Percentiles rank a stretch among this genome's conserved stretches.
phyloP scores from a whole-genome alignment of 768 basidiomycete genomes.

The Daedaleopsis nitida region DNA sequence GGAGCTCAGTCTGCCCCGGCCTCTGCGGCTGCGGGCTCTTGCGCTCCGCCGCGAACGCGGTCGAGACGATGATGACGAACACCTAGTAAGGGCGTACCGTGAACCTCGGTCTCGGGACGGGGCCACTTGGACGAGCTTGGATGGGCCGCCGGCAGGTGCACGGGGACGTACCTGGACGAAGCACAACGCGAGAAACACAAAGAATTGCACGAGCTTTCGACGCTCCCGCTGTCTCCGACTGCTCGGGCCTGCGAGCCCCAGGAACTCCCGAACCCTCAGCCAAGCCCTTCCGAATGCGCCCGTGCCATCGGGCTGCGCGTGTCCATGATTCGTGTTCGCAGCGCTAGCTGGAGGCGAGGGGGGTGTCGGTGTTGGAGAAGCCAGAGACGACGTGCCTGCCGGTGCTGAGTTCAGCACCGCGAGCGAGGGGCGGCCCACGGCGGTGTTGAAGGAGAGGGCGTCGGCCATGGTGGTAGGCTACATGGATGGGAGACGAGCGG shows the following conservation, averaged over 20 bases:
- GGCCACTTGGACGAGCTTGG: background rate
- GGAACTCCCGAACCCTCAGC: background rate
- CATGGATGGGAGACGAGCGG: background rate
- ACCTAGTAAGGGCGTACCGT: constrained; percentile 1
- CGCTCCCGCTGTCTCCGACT: background rate
- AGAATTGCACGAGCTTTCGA: background rate
- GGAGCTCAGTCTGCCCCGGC: constrained; percentile 6
- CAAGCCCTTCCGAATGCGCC: background rate
- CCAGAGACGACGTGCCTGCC: background rate
- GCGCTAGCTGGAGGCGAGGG: background rate
- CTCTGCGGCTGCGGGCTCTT: constrained; percentile 5
- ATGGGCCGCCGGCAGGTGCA: background rate
- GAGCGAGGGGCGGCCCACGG: background rate
- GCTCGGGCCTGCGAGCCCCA: background rate
- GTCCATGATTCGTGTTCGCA: background rate
- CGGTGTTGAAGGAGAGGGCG: background rate
- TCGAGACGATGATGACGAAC: background rate
- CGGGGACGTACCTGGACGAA: background rate
- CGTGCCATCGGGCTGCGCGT: background rate
- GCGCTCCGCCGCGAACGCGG: background rate
- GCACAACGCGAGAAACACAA: background rate
- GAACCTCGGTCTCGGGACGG: background rate
- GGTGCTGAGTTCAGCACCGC: background rate
- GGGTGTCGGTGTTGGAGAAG: background rate
- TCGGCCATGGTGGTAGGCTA: background rate